Base-by-base conservation (phyloP, 371 early-diverging fungal species). In the Funneliformis caledonium region DNA sequence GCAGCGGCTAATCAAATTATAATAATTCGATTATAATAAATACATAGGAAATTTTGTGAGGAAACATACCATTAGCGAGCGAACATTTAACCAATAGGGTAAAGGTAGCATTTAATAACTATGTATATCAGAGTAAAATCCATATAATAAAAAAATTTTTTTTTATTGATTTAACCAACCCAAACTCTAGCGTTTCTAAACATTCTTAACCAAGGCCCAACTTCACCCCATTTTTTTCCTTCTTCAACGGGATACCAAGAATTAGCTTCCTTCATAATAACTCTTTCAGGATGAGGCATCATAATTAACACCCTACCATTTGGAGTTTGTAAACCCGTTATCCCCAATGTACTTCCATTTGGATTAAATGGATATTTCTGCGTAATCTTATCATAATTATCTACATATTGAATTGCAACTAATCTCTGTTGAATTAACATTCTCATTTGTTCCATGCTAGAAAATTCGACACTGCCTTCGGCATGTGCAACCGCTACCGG, bases 261-360 rank as follows among this genome's bases (percentile, higher is more conserved):
- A 84, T 96, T 96, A 72, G 94, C 89, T 76, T 92, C 91, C 59
- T 92, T 91, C 61, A 94, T 88, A 2, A 95, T 90, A 60, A 95
- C 94, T 74, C 99, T 92, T 88, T 99, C 99, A 14, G 99, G 99
- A 83, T 99, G 99, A 76, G 99, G 99, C 99, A 99, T 99, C 89
- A 98, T 89, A 37, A 94, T 94, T 82, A 97, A 83, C 6, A 97
- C 94, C 78, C 98, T 92, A 22, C 98, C 99, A 80, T 95, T 93
- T 67, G 91, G 90, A 0, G 94, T 92, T 65, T 91, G 85, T 5
- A 96, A 89, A 42, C 94, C 98, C 37, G 98, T 93, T 78, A 98
- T 89, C 80, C 96, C 97, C 68, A 87, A 72, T n/a, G 93, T 93
- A 16, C 93, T 90, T 12, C 99, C 99, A 85, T 99, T 99, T 67